Evolutionary conservation across 106 monocot genomes (phyloP), one percentile per base, ranked within the genome.

Genomic region (Allium cepa): DNA sequence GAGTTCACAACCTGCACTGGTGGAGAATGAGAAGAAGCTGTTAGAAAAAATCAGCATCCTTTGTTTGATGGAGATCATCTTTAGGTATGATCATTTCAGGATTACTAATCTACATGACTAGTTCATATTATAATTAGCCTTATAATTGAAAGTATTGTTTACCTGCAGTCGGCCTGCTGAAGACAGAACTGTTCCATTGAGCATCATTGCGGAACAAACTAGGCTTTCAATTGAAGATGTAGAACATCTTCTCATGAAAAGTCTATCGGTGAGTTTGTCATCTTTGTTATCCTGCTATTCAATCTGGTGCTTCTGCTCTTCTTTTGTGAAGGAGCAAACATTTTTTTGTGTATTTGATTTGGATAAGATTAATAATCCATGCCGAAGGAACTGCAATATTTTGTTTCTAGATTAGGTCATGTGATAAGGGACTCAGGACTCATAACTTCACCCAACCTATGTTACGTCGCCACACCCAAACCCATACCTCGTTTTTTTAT

Each of bases 41-140:
- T 70, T 93, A 59, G 93, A 99, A 71, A 99, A 99, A 63, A 99
- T 99, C 10, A 99, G 90, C 55, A 99, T 99, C 28, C 90, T 99
- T 18, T 99, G 93, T 63, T 76, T 99, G 72, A 99, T 99, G 93
- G 99, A 99, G 71, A 99, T 90, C 52, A 99, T 99, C 69, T 93
- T 99, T 71, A 99, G 93, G 99, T 99, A 68, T 22, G 22, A 22
- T 22, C 22, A 28, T 56, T 66, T 14, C 18, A 63, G 63, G 11
- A 16, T 49, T 48, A 48, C 48, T 64, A 64, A 11, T 10, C 4
- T 13, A 7, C 14, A 47, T 64, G 3, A 49, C 16, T 4, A 26
- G 64, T 59, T 69, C 64, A 9, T 27, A 17, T 64, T 64, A 16
- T 16, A 6, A 49, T 26, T 71, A 64, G 17, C 17, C 46, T 59